Evolutionary conservation across 2,329 filamentous ascomycete species (phyloP).

Genomic region (Colletotrichum magnum): DNA sequence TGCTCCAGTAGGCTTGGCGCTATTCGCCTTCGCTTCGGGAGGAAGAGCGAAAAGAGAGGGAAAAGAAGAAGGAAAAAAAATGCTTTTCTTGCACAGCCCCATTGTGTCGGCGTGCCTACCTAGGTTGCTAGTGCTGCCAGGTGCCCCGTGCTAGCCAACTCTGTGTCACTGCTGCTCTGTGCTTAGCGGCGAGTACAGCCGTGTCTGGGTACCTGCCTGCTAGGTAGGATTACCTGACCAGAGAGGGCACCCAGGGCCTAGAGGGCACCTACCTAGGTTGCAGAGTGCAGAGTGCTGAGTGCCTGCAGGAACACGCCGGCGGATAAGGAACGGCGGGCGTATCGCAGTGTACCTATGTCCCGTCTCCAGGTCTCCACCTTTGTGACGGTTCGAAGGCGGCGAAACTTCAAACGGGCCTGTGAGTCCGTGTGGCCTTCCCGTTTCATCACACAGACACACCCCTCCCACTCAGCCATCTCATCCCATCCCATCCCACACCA

Average conservation of each 20-base stretch:
- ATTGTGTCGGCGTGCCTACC: conserved; percentile 5
- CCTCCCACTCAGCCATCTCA: conserved; percentile 33
- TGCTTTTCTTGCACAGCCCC: conserved; percentile 37
- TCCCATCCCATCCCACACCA: no score
- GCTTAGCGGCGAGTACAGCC: conserved; percentile 1
- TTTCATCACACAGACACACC: conserved; percentile 39
- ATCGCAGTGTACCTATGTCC: conserved; percentile 9
- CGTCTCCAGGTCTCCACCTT: conserved; percentile 17
- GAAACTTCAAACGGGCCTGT: conserved; percentile 40
- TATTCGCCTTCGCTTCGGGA: not conserved
- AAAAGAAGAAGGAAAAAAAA: conserved; percentile 4
- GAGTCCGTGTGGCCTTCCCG: conserved; percentile 40
- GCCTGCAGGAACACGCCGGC: conserved; percentile 1
- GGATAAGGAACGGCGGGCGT: conserved; percentile 16
- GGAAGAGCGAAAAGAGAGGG: not conserved
- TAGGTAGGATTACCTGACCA: no score
- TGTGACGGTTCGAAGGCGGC: conserved; percentile 33
- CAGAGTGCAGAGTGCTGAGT: not conserved
- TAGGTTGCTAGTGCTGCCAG: conserved; percentile 7
- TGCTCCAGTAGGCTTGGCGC: no score
- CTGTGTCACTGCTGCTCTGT: conserved; percentile 23
- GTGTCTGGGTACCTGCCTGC: no score
- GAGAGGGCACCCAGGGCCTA: no score
- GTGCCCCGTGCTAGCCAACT: conserved; percentile 16
- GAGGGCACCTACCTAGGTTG: no score